Percentiles rank a stretch among this genome's conserved stretches.
These are phyloP conservation scores for Sporothrix euskadiensis DNA, from an alignment of 2,329 filamentous ascomycete species.

Conservation along the genomic window DNA sequence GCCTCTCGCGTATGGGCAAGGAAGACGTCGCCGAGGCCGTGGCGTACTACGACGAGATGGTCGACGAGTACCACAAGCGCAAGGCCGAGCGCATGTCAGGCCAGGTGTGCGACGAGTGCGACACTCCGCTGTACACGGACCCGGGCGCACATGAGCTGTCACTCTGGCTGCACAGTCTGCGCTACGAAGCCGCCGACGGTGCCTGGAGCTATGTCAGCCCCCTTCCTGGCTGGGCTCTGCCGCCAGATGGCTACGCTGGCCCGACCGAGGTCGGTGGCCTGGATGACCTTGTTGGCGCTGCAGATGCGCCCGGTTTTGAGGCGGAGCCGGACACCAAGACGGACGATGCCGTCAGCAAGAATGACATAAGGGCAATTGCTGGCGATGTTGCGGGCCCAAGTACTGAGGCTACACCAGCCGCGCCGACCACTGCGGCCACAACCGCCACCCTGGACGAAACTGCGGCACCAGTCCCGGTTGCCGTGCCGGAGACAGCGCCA, in stretches of 20 bases:
- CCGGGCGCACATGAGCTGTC: conserved; percentile 87
- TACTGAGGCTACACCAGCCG: background rate
- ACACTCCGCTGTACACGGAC: conserved; percentile 89
- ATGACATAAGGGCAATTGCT: background rate
- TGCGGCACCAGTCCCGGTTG: background rate
- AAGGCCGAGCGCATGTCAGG: conserved; percentile 95
- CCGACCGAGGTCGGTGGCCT: conserved; percentile 66
- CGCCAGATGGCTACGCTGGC: conserved; percentile 70
- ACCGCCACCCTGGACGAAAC: background rate
- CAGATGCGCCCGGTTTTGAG: conserved; percentile 38
- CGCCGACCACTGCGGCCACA: background rate
- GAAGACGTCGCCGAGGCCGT: conserved; percentile 87
- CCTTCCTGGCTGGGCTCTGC: conserved; percentile 83
- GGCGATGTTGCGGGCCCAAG: background rate
- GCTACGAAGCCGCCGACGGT: conserved; percentile 81
- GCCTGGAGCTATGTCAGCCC: conserved; percentile 85
- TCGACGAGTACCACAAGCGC: conserved; percentile 83
- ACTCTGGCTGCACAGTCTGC: conserved; percentile 88
- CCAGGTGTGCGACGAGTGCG: conserved; percentile 74
- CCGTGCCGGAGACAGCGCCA: background rate
- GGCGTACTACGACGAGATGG: conserved; percentile 91
- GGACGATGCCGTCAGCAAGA: conserved; percentile 4
- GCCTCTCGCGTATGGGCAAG: conserved; percentile 88
- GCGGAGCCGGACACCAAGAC: conserved; percentile 22
- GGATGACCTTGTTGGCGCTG: conserved; percentile 60